phyloP scores from a whole-genome alignment of 202 grass and related monocot genomes.

The Carex sylvatica region DNA sequence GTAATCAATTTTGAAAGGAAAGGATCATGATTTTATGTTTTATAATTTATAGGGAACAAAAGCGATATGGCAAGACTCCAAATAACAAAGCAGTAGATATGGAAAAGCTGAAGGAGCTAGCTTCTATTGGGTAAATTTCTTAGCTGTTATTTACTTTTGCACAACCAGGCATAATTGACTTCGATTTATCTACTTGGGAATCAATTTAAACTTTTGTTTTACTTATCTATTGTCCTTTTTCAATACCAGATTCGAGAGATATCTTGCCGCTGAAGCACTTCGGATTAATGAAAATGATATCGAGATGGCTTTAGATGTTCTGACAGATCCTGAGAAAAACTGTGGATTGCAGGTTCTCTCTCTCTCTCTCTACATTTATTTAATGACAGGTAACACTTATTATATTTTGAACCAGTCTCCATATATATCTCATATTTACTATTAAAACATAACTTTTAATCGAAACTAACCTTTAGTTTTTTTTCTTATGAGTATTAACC shows the following conservation, averaged over 20 bases:
- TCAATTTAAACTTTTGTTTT: background rate
- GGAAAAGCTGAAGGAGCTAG: slow-evolving; percentile 63
- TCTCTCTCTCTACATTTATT: background rate
- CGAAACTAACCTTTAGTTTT: background rate
- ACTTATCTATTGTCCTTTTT: slow-evolving; percentile 18
- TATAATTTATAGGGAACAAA: slow-evolving; percentile 61
- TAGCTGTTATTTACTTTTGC: background rate
- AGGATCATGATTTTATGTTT: background rate
- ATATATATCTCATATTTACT: background rate
- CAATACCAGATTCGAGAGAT: slow-evolving; percentile 65
- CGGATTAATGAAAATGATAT: slow-evolving; percentile 80
- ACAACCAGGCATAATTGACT: slow-evolving; percentile 13
- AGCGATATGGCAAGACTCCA: slow-evolving; percentile 64
- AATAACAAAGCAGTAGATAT: slow-evolving; percentile 84
- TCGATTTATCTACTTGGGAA: background rate
- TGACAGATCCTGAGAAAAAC: slow-evolving; percentile 92
- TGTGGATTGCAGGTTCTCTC: slow-evolving; percentile 58
- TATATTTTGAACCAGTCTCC: background rate
- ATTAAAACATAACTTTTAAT: background rate
- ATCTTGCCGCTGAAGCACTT: slow-evolving; percentile 82
- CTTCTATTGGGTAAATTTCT: slow-evolving; percentile 63
- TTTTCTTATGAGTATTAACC: background rate
- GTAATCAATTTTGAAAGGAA: background rate
- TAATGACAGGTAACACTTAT: background rate
- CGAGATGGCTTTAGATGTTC: slow-evolving; percentile 74